A percentile compares a stretch with the other conserved stretches of the same genome.
Conservation (phyloP, 257 asterid species). For the Ilex aquifolium region DNA sequence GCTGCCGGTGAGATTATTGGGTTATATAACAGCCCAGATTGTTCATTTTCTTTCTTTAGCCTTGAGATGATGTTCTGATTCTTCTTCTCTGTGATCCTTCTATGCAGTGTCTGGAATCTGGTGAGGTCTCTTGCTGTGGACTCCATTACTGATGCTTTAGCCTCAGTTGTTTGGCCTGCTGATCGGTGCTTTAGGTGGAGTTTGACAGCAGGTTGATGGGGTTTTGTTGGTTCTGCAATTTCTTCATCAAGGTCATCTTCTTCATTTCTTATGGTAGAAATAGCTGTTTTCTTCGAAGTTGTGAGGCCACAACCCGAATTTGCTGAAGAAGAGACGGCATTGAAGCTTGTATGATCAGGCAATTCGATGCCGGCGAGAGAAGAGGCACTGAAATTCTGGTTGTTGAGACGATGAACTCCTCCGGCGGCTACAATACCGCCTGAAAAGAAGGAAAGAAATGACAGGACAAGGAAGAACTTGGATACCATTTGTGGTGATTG, state of each 20-base stretch:
- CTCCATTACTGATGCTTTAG: conserved; percentile 35
- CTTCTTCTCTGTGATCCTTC: conserved; percentile 58
- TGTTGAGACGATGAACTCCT: conserved; percentile 11
- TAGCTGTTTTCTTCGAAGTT: conserved; percentile 6
- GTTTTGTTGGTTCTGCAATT: conserved; percentile 1
- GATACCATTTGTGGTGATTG: conserved; percentile 21
- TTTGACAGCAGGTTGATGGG: conserved; percentile 34
- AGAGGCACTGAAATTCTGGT: conserved; percentile 30
- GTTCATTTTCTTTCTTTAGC: conserved; percentile 14
- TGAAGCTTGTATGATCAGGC: conserved; percentile 36
- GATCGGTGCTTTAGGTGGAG: conserved; percentile 59
- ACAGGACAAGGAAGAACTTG: conserved; percentile 20
- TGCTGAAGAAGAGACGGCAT: conserved; percentile 27
- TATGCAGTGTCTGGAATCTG: conserved; percentile 63
- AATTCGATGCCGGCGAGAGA: conserved; percentile 34
- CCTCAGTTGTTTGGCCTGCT: conserved; percentile 20
- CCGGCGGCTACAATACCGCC: conserved; percentile 23
- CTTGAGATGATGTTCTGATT: conserved; percentile 42
- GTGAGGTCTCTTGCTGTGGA: conserved; percentile 57
- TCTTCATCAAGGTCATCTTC: conserved; percentile 13
- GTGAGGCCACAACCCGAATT: conserved; percentile 32
- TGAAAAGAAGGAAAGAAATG: conserved; percentile 26
- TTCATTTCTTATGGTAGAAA: conserved; percentile 6
- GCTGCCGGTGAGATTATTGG: conserved; percentile 12
- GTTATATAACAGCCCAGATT: not conserved